phyloP scores from a whole-genome alignment of 2,329 filamentous ascomycete species.

The Fusarium abutilonis region DNA sequence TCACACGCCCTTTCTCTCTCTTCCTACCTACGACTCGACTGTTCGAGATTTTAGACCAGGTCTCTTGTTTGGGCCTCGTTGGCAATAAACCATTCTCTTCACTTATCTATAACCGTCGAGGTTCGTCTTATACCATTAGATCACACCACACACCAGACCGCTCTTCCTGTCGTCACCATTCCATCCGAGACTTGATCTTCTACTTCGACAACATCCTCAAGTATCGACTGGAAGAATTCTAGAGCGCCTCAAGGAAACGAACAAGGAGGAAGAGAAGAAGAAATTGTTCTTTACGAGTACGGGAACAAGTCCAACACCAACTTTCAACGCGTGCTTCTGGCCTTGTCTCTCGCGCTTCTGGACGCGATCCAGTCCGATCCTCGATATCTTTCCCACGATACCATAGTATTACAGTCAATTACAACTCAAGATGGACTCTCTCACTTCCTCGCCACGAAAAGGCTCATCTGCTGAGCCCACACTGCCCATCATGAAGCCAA shows the following conservation, averaged over 20 bases:
- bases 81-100: neutral
- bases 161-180: slow-evolving; percentile 26
- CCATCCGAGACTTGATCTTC: slow-evolving; percentile 7
- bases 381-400: slow-evolving; percentile 13
- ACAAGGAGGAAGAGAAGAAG: neutral
- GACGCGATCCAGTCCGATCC: slow-evolving; percentile 27
- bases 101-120: neutral
- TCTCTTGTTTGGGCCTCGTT: slow-evolving; percentile 23
- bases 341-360: slow-evolving; percentile 10
- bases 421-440: slow-evolving; percentile 50
- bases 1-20: slow-evolving; percentile 11
- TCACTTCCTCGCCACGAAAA: slow-evolving; percentile 48
- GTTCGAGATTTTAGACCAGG: slow-evolving; percentile 4
- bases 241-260: neutral
- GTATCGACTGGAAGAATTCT: neutral
- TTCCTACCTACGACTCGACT: slow-evolving; percentile 2
- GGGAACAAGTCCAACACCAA: neutral
- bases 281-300: neutral
- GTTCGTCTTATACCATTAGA: slow-evolving; percentile 7
- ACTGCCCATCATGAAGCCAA: slow-evolving; percentile 45
- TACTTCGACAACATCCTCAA: slow-evolving; percentile 2
- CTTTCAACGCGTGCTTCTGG: slow-evolving; percentile 20
- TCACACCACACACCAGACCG: slow-evolving; percentile 19
- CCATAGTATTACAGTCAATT: slow-evolving; percentile 2
- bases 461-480: slow-evolving; percentile 48